Percentiles rank a stretch among this genome's conserved stretches.
Evolutionary conservation across 1,139 yeast genomes (phyloP).

Genomic region (Martiniozyma asiatica): DNA sequence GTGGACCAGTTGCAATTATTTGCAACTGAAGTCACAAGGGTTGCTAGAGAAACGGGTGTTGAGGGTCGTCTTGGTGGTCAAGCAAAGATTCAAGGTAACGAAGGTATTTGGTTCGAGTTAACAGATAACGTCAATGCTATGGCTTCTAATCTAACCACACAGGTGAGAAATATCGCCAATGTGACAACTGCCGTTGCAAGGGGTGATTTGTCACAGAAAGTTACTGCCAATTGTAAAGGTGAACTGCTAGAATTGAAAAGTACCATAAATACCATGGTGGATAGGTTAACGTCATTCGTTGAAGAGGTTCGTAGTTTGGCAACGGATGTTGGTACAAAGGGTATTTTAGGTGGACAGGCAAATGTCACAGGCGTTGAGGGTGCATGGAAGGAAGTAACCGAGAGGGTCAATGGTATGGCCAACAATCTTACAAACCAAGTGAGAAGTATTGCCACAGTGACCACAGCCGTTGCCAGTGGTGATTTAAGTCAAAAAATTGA

Average conservation of each 20-base stretch:
- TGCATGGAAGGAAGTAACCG: slow-evolving; percentile 75
- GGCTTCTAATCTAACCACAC: slow-evolving; percentile 79
- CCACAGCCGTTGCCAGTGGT: slow-evolving; percentile 74
- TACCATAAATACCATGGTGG: slow-evolving; percentile 82
- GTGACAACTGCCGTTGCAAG: slow-evolving; percentile 76
- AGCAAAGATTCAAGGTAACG: slow-evolving; percentile 54
- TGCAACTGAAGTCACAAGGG: slow-evolving; percentile 73
- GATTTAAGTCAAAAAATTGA: slow-evolving; percentile 67
- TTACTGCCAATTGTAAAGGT: slow-evolving; percentile 54
- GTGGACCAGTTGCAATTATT: slow-evolving; percentile 78
- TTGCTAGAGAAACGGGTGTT: slow-evolving; percentile 85
- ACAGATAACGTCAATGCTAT: slow-evolving; percentile 79
- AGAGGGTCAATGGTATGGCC: slow-evolving; percentile 82
- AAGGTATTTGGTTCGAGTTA: slow-evolving; percentile 76
- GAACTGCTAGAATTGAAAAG: slow-evolving; percentile 69
- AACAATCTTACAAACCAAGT: slow-evolving; percentile 71
- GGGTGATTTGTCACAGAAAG: slow-evolving; percentile 75
- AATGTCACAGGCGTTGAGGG: slow-evolving; percentile 58
- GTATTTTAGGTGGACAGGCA: slow-evolving; percentile 82
- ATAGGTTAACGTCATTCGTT: slow-evolving; percentile 72
- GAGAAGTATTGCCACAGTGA: slow-evolving; percentile 81
- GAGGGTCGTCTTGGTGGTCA: slow-evolving; percentile 85
- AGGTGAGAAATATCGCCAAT: slow-evolving; percentile 70
- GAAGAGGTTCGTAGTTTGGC: slow-evolving; percentile 78
- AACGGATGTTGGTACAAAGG: slow-evolving; percentile 81